Conservation (phyloP, 202 grass and related monocot species). For the Panicum hallii region DNA sequence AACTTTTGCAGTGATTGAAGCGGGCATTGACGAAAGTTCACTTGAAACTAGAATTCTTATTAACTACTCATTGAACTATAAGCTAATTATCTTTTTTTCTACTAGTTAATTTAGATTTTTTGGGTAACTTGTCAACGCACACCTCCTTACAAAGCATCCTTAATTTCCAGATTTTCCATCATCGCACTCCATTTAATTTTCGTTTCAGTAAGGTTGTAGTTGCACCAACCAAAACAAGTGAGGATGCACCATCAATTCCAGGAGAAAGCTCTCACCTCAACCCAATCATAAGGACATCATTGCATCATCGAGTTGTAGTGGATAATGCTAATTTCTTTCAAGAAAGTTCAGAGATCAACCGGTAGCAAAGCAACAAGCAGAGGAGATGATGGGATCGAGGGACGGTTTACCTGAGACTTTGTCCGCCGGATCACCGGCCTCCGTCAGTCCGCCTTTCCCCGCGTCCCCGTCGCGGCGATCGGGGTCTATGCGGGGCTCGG, state of each 20-base stretch:
- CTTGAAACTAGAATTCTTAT: neutral
- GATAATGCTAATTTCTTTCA: neutral
- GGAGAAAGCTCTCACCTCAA: too few relatives aligned
- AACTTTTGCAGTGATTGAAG: neutral
- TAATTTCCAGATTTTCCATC: too few relatives aligned
- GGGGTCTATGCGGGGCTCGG: neutral
- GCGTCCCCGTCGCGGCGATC: neutral
- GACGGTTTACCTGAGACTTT: slow-evolving; percentile 27
- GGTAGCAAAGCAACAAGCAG: neutral
- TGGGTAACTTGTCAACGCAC: neutral
- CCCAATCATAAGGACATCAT: neutral
- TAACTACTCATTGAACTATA: too few relatives aligned
- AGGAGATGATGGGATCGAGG: neutral
- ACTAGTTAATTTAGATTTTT: neutral
- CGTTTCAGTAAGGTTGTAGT: neutral
- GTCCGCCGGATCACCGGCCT: neutral
- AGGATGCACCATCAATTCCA: neutral
- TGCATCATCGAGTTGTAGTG: too few relatives aligned
- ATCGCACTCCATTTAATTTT: too few relatives aligned
- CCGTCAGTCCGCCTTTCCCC: neutral
- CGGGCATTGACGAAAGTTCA: neutral
- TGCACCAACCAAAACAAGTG: slow-evolving; percentile 11
- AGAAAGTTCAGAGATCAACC: neutral
- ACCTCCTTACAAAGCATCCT: neutral
- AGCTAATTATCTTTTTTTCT: neutral